Conservation (phyloP, 352 stramenopile genomes). For the Phytopythium helicoides region DNA sequence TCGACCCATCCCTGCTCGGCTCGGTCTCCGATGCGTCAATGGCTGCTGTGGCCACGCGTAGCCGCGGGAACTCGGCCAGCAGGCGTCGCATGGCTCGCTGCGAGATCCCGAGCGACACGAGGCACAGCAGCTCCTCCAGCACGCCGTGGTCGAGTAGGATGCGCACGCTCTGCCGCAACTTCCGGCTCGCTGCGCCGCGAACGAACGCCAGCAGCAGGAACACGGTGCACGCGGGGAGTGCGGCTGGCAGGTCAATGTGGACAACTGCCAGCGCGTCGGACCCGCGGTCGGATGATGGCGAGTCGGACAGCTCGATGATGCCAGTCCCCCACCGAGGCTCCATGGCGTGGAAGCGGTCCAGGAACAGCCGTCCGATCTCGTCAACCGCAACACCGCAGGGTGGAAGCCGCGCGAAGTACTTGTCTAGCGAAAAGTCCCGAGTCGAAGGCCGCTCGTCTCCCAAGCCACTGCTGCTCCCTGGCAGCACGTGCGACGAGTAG, state of each 20-base stretch:
- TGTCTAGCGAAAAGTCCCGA: not conserved
- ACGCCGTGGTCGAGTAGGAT: conserved; percentile 5
- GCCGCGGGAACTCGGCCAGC: conserved; percentile 1
- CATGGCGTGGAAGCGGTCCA: conserved; percentile 2
- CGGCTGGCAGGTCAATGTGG: not conserved
- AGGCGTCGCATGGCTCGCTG: not conserved
- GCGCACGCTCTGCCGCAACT: conserved; percentile 1
- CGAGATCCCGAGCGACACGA: not conserved
- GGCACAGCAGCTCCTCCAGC: conserved; percentile 3
- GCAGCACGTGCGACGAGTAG: not conserved
- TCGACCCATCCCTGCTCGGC: too few relatives aligned
- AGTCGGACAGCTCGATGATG: not conserved
- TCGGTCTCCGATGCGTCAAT: not conserved
- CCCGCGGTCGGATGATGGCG: not conserved
- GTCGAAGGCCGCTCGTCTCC: not conserved
- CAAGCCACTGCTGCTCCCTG: not conserved
- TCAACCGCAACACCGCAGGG: not conserved
- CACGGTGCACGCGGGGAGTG: conserved; percentile 3
- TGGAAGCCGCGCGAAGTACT: not conserved
- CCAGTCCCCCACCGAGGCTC: not conserved
- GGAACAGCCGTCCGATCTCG: conserved; percentile 1
- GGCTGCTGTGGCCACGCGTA: not conserved
- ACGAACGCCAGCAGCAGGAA: conserved; percentile 15
- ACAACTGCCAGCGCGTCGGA: not conserved
- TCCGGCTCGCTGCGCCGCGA: not conserved